Base-by-base conservation (phyloP, 441 rosid species). In the Populus tomentosa region DNA sequence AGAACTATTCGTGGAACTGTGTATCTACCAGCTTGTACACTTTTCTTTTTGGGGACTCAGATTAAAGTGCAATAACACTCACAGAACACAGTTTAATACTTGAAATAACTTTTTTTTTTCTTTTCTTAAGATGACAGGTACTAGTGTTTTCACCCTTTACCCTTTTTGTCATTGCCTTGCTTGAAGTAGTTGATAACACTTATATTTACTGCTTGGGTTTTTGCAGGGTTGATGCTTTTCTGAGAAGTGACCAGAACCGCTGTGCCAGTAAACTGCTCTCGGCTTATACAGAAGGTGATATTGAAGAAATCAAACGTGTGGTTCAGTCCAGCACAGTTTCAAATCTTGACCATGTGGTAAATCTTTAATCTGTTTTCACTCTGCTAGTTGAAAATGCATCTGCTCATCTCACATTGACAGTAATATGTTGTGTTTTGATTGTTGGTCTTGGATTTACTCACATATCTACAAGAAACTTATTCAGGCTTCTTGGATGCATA, bases 261-360 rank as follows among this genome's bases (percentile, higher is more conserved):
- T 85, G 89, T 75, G 99, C 95, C 65, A 88, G 84, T 83, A 92
- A 90, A 86, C 87, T 95, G 24, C 90, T 95, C 75, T 86, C 97
- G 68, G 98, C 99, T 65, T 94, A 94, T 77, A 76, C 73, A 7
- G 97, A 95, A 82, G 98, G 97, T 77, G 97, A 92, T 69, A 38
- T 86, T 50, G 99, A 95, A 89, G 99, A 95, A 87, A 92, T 95
- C 80, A 91, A 94, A 86, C 90, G 84, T 24, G 82, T 95, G 72
- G 88, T 94, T 56, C 85, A 93, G 72, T 89, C 98, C 53, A 91
- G 93, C 87, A 83, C 97, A 38, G 81, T 95, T 74, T 84, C 88
- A 6, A 80, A 94, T 84, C 96, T 95, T 76, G 99, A 95, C 77
- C 77, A 91, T 78, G 80, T 42, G 91, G 98, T 94, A 89, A 88